Evolutionary conservation across 2,329 filamentous ascomycete genomes (phyloP).

Genomic region (Monilinia fructigena): DNA sequence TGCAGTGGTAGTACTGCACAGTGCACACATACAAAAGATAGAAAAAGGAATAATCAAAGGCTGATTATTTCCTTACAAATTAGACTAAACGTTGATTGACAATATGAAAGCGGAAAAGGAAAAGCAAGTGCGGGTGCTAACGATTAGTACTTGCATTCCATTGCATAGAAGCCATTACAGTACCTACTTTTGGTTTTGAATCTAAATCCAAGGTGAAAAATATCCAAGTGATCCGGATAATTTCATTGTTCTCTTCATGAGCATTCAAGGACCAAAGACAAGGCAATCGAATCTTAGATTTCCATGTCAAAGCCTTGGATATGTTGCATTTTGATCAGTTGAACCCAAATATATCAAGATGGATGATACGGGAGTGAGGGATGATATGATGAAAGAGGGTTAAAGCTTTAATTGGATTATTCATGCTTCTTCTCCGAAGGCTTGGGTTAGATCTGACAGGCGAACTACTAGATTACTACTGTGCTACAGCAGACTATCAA

Average conservation of each 20-base stretch:
- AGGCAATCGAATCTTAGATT: conserved; percentile 10
- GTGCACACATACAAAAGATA: neutral
- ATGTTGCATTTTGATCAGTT: conserved; percentile 14
- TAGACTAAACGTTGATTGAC: neutral
- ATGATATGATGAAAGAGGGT: conserved; percentile 15
- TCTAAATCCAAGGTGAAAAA: neutral
- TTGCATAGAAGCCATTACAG: conserved; percentile 17
- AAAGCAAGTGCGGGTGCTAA: conserved; percentile 37
- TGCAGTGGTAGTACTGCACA: conserved; percentile 5
- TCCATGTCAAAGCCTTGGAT: conserved; percentile 13
- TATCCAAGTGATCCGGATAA: neutral
- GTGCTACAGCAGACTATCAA: neutral
- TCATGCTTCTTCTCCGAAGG: conserved; percentile 12
- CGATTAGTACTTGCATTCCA: conserved; percentile 26
- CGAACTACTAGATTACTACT: conserved; percentile 5
- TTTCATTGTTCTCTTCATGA: no score
- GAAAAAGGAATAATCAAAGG: neutral
- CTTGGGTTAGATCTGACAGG: conserved; percentile 15
- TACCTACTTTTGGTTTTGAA: conserved; percentile 4
- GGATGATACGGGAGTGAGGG: conserved; percentile 9
- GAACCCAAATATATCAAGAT: neutral
- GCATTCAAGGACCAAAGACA: no score
- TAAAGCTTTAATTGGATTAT: conserved; percentile 19
- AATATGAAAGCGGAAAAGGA: conserved; percentile 30
- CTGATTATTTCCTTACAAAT: neutral